Evolutionary conservation across 1,284 basidiomycete species (phyloP).

Genomic region (Irpex lacteus): DNA sequence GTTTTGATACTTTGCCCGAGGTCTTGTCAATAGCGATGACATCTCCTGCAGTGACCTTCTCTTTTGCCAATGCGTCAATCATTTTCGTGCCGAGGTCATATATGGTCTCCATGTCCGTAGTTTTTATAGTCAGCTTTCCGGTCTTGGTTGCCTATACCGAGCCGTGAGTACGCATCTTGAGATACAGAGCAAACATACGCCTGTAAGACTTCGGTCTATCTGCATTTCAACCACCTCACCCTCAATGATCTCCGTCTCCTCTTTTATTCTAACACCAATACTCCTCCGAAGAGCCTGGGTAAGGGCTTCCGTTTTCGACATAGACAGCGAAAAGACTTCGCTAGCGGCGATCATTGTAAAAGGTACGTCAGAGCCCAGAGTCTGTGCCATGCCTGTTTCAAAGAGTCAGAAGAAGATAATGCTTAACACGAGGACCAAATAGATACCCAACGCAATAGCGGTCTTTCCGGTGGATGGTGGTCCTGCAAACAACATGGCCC

Average conservation of each 20-base stretch:
- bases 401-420: background rate
- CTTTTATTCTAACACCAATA: constrained; percentile 96
- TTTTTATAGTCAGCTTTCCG: constrained; percentile 96
- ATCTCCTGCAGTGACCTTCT: constrained; percentile 96
- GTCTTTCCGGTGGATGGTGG: constrained; percentile 97
- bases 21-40: constrained; percentile 97
- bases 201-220: constrained; percentile 95
- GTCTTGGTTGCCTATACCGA: constrained; percentile 87
- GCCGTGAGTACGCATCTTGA: background rate
- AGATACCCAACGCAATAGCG: constrained; percentile 89
- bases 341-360: constrained; percentile 97
- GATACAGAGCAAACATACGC: constrained; percentile 55
- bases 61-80: constrained; percentile 96
- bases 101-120: constrained; percentile 99
- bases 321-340: constrained; percentile 96
- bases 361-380: constrained; percentile 89
- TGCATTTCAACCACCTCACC: constrained; percentile 99
- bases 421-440: background rate
- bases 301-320: constrained; percentile 98
- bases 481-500: constrained; percentile 94
- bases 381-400: constrained; percentile 88
- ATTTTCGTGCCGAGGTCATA: constrained; percentile 99
- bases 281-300: constrained; percentile 95
- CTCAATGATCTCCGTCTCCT: constrained; percentile 96
- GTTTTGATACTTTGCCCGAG: constrained; percentile 95